Evolutionary conservation across 1,284 basidiomycete species (phyloP).

Genomic region (Cutaneotrichosporon spelunceum): DNA sequence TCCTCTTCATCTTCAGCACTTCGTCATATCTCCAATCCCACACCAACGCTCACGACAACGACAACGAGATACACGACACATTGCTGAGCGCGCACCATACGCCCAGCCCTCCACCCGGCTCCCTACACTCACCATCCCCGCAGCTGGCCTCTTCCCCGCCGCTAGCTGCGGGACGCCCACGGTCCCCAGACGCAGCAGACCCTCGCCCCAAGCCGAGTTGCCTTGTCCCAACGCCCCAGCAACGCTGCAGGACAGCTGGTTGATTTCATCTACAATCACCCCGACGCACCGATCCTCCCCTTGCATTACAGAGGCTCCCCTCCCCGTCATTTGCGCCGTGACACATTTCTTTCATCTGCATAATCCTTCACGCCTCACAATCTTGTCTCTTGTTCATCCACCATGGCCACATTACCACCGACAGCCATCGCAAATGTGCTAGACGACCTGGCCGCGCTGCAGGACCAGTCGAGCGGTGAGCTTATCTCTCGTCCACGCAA

Average conservation of each 20-base stretch:
- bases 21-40: neutral
- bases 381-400: slow-evolving; percentile 5
- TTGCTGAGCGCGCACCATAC: neutral
- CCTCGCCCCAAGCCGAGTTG: too few species aligned
- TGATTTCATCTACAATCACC: neutral
- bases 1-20: neutral
- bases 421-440: neutral
- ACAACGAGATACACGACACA: neutral
- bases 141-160: neutral
- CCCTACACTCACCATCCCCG: neutral
- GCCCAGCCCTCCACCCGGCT: neutral
- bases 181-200: neutral
- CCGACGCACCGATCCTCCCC: neutral
- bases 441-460: slow-evolving; percentile 7
- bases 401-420: neutral
- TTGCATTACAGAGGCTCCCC: neutral
- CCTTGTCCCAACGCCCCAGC: neutral
- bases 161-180: slow-evolving; percentile 11
- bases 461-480: slow-evolving; percentile 11
- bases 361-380: neutral
- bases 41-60: neutral
- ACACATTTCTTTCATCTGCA: neutral
- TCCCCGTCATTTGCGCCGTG: neutral
- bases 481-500: neutral
- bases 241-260: neutral